Percentiles rank a stretch among this genome's conserved stretches.
These are phyloP conservation scores for Sphagnurus paluster DNA, from an alignment of 1,284 basidiomycete species.

Conservation along the genomic window DNA sequence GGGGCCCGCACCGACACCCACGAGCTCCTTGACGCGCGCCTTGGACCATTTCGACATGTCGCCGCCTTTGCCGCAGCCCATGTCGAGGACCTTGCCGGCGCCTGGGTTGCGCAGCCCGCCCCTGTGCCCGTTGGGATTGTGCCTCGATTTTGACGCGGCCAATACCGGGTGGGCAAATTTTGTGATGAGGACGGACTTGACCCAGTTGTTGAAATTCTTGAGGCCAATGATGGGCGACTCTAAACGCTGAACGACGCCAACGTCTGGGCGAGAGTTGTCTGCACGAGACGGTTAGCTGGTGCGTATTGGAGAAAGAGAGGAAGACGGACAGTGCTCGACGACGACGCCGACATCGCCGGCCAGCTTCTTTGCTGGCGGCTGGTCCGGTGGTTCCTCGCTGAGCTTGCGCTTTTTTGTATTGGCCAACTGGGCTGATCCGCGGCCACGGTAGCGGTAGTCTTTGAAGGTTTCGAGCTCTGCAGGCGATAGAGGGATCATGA, in stretches of 20 bases:
- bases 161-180: constrained; percentile 76
- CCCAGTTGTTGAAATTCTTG: constrained; percentile 99
- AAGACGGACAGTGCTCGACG: constrained; percentile 68
- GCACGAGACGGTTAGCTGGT: constrained; percentile 5
- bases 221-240: constrained; percentile 96
- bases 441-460: constrained; percentile 48
- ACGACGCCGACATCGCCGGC: constrained; percentile 68
- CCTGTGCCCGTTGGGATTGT: constrained; percentile 30
- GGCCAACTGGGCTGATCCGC: constrained; percentile 53
- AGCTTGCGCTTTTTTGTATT: constrained; percentile 34
- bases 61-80: constrained; percentile 98
- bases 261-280: constrained; percentile 94
- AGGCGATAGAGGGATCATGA: constrained; percentile 63
- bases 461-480: constrained; percentile 64
- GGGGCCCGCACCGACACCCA: constrained; percentile 73
- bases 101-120: constrained; percentile 25
- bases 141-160: constrained; percentile 31
- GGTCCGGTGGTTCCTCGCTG: constrained; percentile 54
- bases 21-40: constrained; percentile 78
- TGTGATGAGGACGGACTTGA: constrained; percentile 93
- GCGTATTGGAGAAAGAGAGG: neutral
- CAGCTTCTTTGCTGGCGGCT: constrained; percentile 51
- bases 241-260: constrained; percentile 80
- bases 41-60: constrained; percentile 96
- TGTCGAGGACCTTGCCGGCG: constrained; percentile 83